Conservation (phyloP, 1,284 basidiomycete genomes). For the Boletus subluridellus region DNA sequence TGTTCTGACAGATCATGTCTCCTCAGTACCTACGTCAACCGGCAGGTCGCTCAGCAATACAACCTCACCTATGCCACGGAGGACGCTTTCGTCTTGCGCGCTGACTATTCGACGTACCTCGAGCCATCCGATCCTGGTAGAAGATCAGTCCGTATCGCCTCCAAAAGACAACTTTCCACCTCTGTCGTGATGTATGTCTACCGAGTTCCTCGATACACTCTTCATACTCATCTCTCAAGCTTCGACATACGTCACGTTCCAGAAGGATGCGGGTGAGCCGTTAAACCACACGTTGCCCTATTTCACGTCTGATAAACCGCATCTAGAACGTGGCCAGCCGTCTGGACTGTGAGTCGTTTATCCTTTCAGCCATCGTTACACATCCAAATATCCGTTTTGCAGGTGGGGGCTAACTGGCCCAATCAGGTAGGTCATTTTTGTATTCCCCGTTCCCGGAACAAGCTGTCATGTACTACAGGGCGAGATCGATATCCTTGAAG, state of each 20-base stretch:
- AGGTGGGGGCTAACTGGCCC: conserved; percentile 27
- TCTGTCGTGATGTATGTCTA: conserved; percentile 22
- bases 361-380: not conserved
- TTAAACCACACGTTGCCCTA: not conserved
- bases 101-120: conserved; percentile 32
- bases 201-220: not conserved
- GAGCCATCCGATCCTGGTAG: conserved; percentile 24
- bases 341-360: conserved; percentile 24
- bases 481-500: conserved; percentile 38
- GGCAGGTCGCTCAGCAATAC: conserved; percentile 25
- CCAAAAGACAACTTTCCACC: conserved; percentile 14
- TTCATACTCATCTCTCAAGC: conserved; percentile 5
- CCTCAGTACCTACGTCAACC: conserved; percentile 35
- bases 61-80: conserved; percentile 35
- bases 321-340: conserved; percentile 29
- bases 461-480: conserved; percentile 16
- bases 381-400: not conserved
- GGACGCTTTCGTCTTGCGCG: conserved; percentile 36
- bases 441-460: not conserved
- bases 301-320: not conserved
- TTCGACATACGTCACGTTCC: conserved; percentile 30
- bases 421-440: conserved; percentile 2
- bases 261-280: conserved; percentile 30
- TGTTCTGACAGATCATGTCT: not conserved
- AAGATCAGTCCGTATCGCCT: conserved; percentile 29